Evolutionary conservation across 106 monocot genomes (phyloP), one percentile per base, ranked within the genome.

Genomic region (Alisma plantagoaquatica): DNA sequence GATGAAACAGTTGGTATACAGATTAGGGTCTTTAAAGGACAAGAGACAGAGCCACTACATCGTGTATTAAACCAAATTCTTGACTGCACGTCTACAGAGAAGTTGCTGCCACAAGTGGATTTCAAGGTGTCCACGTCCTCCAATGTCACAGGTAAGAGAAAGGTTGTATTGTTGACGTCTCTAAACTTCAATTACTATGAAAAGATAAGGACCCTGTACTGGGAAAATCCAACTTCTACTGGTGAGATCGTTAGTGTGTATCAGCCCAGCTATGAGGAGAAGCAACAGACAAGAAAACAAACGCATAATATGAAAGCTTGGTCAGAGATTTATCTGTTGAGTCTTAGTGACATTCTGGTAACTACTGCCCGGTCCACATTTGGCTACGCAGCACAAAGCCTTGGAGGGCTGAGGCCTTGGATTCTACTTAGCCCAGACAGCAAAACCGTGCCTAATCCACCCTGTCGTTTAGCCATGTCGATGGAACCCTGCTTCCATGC

Each of bases 401-500:
- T 72, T 8, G 71, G 42, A n/a, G 71, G 62, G 11, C 14, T 70
- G 12, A 71, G 57, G 31, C 63, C 71, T 17, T 71, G 71, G 71
- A 71, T 71, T 44, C 20, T 71, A 27, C 42, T 49, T 9, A 71
- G 65, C 16, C 53, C 60, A 16, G 63, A 50, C 23, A 65, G 53
- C 14, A 18, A 21, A 4, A 73, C 57, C 5, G 31, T 20, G 41
- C 72, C 64, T 16, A 52, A 54, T 19, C 63, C 72, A 7, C 53
- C 65, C 17, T 73, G 72, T 31, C 51, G 32, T 7, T 23, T 27
- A 17, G 66, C 66, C 46, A 55, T 65, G 55, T 76, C 76, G 4
- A 76, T 76, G 70, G 76, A 76, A 42, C 76, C 76, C 12, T 76
- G 76, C 29, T 76, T 76, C 23, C 70, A 74, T 57, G 65, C 65